Evolutionary conservation across 2,329 filamentous ascomycete genomes (phyloP), one percentile per base, ranked within the genome.

Genomic region (Penicillium sp.): DNA sequence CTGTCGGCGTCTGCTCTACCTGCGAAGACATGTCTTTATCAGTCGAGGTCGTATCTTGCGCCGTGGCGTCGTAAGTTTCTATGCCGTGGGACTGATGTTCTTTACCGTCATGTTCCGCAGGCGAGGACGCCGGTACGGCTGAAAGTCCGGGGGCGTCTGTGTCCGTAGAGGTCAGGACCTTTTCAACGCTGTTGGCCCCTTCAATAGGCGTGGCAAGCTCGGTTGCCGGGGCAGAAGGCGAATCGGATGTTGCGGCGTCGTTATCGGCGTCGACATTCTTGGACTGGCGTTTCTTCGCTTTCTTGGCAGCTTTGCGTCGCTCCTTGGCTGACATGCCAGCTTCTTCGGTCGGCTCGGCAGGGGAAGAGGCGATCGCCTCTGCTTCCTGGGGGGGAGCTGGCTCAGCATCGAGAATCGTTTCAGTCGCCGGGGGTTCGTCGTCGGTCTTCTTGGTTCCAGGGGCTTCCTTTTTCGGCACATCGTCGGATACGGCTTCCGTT

Each of bases 281-380:
- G 16, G 71, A 74, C 38, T 70, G 67, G 44, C 67, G 69, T 57
- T 69, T 72, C 59, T 73, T 74, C 31, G 78, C 75, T 56, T 81
- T 80, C 60, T 80, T 79, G 61, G 81, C 81, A 11, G 70, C 76
- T 61, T 80, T 82, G 63, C 78, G 76, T 58, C 76, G 78, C 54
- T 67, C 66, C 48, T 76, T 71, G 37, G 70, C 60, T 8, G 72
- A 67, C 60, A 70, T 71, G 58, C 64, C 68, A 26, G 67, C 66
- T 34, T 71, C 49, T 46, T 56, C 53, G 11, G 22, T 34, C 31
- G 29, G 38, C 16, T 61, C 51, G n/a, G 55, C 50, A 18, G 45
- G 37, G 11, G 37, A 14, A 34, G 37, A 5, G 16, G 18, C 37
- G 43, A 51, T 11, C 13, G 43, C 49, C 31, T 59, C 47, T n/a